These are phyloP conservation scores for Ophiostoma ips DNA, from an alignment of 2,329 filamentous ascomycete species.

Conservation along the genomic window DNA sequence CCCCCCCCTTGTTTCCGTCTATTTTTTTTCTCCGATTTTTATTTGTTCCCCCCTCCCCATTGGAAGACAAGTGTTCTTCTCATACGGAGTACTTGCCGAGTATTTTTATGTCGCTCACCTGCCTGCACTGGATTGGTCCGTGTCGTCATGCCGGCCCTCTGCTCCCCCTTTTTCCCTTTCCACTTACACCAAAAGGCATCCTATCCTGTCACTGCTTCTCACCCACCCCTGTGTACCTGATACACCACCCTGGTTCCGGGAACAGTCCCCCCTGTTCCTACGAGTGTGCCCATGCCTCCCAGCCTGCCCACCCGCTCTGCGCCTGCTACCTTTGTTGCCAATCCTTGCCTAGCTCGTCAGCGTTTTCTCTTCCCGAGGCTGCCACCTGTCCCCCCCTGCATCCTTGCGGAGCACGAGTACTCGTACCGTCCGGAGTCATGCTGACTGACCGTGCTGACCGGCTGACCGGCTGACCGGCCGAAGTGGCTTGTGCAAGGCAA, in stretches of 20 bases:
- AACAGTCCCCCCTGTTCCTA: not conserved
- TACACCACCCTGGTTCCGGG: slow-evolving; percentile 4
- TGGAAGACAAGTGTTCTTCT: not conserved
- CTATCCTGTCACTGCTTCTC: not conserved
- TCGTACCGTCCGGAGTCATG: no score
- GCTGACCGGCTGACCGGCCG: no score
- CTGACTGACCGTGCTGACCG: no score
- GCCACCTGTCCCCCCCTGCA: slow-evolving; percentile 2
- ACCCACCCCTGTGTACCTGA: slow-evolving; percentile 1
- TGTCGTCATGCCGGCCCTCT: not conserved
- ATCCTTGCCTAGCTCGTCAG: slow-evolving; percentile 4
- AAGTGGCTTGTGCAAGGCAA: not conserved
- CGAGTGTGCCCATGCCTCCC: not conserved
- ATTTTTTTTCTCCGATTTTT: not conserved
- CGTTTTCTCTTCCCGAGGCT: no score
- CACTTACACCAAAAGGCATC: not conserved
- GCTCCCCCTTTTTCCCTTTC: not conserved
- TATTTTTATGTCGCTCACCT: not conserved
- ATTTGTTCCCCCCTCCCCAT: not conserved
- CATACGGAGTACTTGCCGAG: not conserved
- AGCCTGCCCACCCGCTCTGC: no score
- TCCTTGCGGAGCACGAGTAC: no score
- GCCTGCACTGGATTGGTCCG: not conserved
- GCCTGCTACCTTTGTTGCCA: no score
- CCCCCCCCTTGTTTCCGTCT: not conserved